phyloP scores from a whole-genome alignment of 2,329 filamentous ascomycete species.

The Phialophora expanda region DNA sequence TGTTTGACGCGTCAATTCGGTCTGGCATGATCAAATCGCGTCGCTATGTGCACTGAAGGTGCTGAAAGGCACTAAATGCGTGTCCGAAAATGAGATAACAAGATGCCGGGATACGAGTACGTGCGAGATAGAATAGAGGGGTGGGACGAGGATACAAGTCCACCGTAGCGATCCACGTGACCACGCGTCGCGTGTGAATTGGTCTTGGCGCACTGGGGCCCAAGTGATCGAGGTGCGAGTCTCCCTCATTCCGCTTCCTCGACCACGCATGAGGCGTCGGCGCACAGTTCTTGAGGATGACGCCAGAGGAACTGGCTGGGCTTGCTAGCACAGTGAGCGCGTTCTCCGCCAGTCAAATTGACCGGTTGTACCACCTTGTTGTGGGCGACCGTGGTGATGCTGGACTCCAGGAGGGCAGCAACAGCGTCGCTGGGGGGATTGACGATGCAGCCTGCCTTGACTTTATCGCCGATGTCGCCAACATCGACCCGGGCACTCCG shows the following conservation, averaged over 20 bases:
- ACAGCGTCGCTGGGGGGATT: neutral
- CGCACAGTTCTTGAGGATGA: slow-evolving; percentile 15
- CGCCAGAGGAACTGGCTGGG: slow-evolving; percentile 25
- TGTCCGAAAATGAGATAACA: neutral
- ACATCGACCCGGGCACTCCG: slow-evolving; percentile 18
- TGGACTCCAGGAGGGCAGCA: slow-evolving; percentile 15
- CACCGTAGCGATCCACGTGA: no score
- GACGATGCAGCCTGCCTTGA: slow-evolving; percentile 22
- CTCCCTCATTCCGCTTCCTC: no score
- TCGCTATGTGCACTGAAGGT: no score
- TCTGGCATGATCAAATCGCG: no score
- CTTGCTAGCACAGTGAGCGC: slow-evolving; percentile 22
- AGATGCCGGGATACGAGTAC: neutral
- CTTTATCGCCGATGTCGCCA: slow-evolving; percentile 26
- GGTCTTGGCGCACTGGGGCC: neutral
- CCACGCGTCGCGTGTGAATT: neutral
- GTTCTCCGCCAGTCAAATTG: slow-evolving; percentile 29
- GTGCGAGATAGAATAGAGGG: neutral
- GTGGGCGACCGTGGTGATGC: slow-evolving; percentile 24
- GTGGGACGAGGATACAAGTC: no score
- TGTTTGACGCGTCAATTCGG: no score
- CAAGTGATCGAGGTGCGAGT: neutral
- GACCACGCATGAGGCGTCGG: neutral
- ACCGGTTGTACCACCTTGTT: slow-evolving; percentile 29
- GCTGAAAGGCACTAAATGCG: no score